phyloP scores from a whole-genome alignment of 2,329 filamentous ascomycete genomes.

The Tolypocladium nubicola region DNA sequence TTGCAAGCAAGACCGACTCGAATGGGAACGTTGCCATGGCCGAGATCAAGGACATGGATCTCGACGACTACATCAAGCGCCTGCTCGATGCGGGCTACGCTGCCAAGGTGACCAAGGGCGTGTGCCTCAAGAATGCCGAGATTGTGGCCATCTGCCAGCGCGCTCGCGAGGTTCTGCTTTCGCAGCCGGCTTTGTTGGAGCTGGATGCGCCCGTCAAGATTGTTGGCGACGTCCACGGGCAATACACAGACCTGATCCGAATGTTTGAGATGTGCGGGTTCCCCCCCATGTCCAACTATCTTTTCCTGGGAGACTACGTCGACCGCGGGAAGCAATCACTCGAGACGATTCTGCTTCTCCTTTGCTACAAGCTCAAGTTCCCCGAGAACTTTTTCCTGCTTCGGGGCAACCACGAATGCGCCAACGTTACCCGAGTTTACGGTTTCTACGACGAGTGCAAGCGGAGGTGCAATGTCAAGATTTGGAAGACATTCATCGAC shows the following conservation, averaged over 20 bases:
- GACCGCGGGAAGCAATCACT: conserved; percentile 93
- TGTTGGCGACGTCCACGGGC: conserved; percentile 91
- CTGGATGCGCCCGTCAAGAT: conserved; percentile 94
- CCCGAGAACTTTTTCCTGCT: conserved; percentile 96
- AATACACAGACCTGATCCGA: conserved; percentile 90
- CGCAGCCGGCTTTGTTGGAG: conserved; percentile 85
- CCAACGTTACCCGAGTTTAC: conserved; percentile 90
- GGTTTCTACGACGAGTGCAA: conserved; percentile 99
- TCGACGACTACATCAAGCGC: conserved; percentile 95
- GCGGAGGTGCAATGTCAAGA: conserved; percentile 87
- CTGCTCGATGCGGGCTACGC: conserved; percentile 91
- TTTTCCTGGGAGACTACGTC: conserved; percentile 94
- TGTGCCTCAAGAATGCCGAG: conserved; percentile 95
- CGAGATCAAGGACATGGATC: conserved; percentile 82
- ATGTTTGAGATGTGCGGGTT: conserved; percentile 99
- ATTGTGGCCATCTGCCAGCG: conserved; percentile 89
- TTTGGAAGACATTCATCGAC: conserved; percentile 97
- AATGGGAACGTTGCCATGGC: conserved; percentile 64
- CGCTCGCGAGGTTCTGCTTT: conserved; percentile 79
- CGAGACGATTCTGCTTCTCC: conserved; percentile 82
- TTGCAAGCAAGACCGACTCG: conserved; percentile 29
- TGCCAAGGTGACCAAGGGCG: conserved; percentile 94
- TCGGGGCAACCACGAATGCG: conserved; percentile 92
- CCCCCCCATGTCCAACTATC: conserved; percentile 80
- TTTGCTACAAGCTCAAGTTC: conserved; percentile 96